Evolutionary conservation across 148 eudicot species (phyloP).

Genomic region (Rhododendron henanense): DNA sequence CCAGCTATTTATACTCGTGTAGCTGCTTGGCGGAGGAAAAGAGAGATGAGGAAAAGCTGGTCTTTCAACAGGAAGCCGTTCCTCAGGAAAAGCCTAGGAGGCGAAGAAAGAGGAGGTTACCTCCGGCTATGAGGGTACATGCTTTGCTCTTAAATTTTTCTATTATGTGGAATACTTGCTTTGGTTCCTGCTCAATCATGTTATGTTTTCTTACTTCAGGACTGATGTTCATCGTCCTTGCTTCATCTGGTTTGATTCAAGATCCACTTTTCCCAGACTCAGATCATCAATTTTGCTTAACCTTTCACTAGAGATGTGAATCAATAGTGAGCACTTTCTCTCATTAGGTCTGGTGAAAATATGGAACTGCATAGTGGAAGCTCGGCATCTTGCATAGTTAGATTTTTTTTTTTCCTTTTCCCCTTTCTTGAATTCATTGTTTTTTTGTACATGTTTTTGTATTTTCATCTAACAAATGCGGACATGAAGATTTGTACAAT

Average conservation of each 20-base stretch:
- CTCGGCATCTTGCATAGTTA: not conserved
- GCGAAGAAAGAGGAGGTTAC: constrained; percentile 59
- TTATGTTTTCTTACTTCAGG: constrained; percentile 6
- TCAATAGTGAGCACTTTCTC: not conserved
- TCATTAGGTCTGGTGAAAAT: not conserved
- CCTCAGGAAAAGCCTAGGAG: constrained; percentile 33
- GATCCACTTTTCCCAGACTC: not conserved
- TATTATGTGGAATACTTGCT: not conserved
- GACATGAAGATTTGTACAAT: not conserved
- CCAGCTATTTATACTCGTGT: constrained; percentile 54
- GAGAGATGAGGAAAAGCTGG: constrained; percentile 48
- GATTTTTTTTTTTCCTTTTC: not conserved
- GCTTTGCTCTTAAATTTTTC: not conserved
- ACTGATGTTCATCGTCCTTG: not conserved
- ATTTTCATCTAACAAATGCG: not conserved
- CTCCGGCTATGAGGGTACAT: constrained; percentile 52
- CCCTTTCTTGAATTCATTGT: not conserved
- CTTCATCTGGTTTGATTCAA: constrained; percentile 2
- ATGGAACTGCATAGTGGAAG: not conserved
- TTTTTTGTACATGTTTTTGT: not conserved
- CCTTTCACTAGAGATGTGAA: not conserved
- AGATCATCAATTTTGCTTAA: not conserved
- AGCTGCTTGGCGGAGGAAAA: constrained; percentile 56
- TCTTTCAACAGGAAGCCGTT: constrained; percentile 60
- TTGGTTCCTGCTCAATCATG: not conserved